phyloP scores from a whole-genome alignment of 768 basidiomycete genomes.

The Xerocomus potaroensis region DNA sequence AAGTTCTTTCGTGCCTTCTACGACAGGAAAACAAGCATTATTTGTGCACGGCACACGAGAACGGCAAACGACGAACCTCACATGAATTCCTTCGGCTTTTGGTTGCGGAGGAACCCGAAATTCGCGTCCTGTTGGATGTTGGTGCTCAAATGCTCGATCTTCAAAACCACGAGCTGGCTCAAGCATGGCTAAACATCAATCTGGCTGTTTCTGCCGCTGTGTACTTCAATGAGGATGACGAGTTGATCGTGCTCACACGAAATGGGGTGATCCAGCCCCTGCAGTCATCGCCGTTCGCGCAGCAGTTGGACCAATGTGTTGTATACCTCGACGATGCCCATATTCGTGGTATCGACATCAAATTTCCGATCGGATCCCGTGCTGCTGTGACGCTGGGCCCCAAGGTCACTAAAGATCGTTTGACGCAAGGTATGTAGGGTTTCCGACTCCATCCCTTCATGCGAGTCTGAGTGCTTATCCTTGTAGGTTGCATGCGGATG shows the following conservation, averaged over 20 bases:
- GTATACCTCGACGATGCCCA: constrained; percentile 34
- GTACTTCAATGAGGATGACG: neutral
- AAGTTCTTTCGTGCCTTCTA: neutral
- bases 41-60: neutral
- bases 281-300: neutral
- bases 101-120: neutral
- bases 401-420: constrained; percentile 30
- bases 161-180: neutral
- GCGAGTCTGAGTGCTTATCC: neutral
- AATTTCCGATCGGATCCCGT: constrained; percentile 24
- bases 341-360: constrained; percentile 34
- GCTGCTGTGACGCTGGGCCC: constrained; percentile 33
- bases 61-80: neutral
- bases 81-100: neutral
- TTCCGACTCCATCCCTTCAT: too few species aligned
- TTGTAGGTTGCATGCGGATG: constrained; percentile 48
- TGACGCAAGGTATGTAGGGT: constrained; percentile 29
- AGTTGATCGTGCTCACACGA: neutral
- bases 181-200: neutral
- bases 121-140: neutral
- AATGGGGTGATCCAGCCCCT: neutral
- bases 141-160: neutral
- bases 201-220: neutral
- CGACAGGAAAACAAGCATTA: neutral
- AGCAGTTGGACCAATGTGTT: constrained; percentile 26